Evolutionary conservation across 2,329 filamentous ascomycete genomes (phyloP), one percentile per base, ranked within the genome.

Genomic region (Exserohilum turcica): DNA sequence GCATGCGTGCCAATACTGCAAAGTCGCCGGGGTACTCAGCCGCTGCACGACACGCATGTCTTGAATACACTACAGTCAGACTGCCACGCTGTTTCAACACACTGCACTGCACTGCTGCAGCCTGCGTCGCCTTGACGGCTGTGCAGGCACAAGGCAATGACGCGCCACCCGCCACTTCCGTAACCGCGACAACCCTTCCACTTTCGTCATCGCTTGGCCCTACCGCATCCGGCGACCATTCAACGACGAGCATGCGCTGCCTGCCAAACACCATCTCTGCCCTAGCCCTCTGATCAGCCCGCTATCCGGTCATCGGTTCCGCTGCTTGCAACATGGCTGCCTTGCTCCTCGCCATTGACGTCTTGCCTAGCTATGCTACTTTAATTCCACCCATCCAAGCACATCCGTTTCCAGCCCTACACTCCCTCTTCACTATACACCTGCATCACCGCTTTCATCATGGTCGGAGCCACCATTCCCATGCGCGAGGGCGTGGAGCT

Each of bases 401-500:
- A 19, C 46, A 3, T 45, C 31, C 10, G 15, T 16, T 18, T 12
- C 37, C 8, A 16, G 15, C 18, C 3, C 4, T 6, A 6, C 15
- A 28, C 31, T 16, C 3, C 7, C 12, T 13, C 10, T 19, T 16
- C 15, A 1, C 10, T 19, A 16, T 13, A 1, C 9, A 16, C 12
- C 10, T 10, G 0, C 29, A 6, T 1, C 12, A 7, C 15, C 31
- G n/a, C 31, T 28, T 16, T 16, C n/a, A 44, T 1, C 16, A 56
- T 56, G 54, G 50, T 43, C 2, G 42, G 36, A 39, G 24, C 40
- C 31, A 56, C 50, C 9, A 2, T 56, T 6, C 37, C 46, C 24
- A 37, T 56, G 54, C 50, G 54, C 28, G 54, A 56, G 28, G 54
- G 54, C 40, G 45, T 40, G 6, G 54, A 56, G 45, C 50, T 56